Conservation (phyloP, 148 eudicot genomes). For the Polygonum aviculare region DNA sequence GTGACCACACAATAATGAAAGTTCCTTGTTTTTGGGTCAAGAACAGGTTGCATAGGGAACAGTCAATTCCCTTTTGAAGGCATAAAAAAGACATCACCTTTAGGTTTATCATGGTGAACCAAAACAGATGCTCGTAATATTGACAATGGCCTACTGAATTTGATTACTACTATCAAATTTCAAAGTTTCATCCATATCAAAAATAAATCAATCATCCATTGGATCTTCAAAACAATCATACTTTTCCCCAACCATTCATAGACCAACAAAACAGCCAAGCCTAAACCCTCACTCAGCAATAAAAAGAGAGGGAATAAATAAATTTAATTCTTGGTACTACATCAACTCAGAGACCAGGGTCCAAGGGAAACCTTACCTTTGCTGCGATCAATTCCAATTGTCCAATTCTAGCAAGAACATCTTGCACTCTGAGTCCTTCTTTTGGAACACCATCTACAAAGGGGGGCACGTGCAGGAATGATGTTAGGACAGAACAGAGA, state of each 20-base stretch:
- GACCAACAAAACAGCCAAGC: neutral
- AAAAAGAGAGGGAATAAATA: neutral
- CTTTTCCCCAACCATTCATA: neutral
- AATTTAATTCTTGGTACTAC: neutral
- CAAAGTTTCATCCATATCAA: neutral
- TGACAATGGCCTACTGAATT: neutral
- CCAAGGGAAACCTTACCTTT: slow-evolving; percentile 39
- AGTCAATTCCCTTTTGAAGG: neutral
- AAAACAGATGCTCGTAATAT: neutral
- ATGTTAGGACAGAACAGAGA: neutral
- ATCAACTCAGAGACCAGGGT: neutral
- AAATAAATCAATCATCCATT: neutral
- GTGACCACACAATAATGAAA: neutral
- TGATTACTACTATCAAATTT: neutral
- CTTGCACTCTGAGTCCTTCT: slow-evolving; percentile 80
- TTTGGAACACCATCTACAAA: slow-evolving; percentile 88
- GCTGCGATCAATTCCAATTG: slow-evolving; percentile 51
- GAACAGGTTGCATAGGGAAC: neutral
- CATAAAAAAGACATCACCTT: neutral
- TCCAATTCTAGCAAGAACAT: slow-evolving; percentile 82
- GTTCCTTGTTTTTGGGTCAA: neutral
- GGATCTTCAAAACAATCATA: neutral
- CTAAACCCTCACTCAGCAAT: neutral
- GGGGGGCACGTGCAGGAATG: neutral
- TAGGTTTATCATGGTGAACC: neutral